These are phyloP conservation scores for Phytophthora pistaciae DNA, from an alignment of 352 stramenopile genomes.

Conservation along the genomic window DNA sequence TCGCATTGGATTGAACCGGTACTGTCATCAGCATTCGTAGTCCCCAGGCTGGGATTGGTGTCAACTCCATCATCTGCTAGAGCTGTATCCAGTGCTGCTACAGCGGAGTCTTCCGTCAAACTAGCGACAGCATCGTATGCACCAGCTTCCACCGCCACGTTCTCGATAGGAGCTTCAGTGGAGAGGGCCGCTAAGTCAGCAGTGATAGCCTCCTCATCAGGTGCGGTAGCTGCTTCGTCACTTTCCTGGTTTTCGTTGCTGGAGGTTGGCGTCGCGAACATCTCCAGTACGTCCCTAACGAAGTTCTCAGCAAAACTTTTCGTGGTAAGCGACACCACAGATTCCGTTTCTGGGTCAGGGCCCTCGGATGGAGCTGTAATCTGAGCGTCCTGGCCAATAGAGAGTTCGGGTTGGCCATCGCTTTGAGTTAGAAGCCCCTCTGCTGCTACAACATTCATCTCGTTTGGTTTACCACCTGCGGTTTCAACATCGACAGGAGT, in stretches of 20 bases:
- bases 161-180: background rate
- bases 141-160: background rate
- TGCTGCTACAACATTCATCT: background rate
- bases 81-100: background rate
- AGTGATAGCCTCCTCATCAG: background rate
- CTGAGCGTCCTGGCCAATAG: background rate
- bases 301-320: slow-evolving; percentile 23
- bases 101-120: background rate
- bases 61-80: background rate
- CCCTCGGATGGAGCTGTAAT: background rate
- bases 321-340: slow-evolving; percentile 1
- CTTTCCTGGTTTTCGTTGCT: slow-evolving; percentile 6
- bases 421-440: background rate
- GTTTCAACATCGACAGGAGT: background rate
- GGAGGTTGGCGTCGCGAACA: background rate
- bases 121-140: background rate
- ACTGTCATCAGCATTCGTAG: background rate
- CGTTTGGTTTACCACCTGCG: background rate
- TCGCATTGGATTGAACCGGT: background rate
- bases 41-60: background rate
- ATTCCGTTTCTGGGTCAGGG: background rate
- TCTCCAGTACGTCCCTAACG: slow-evolving; percentile 24
- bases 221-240: background rate
- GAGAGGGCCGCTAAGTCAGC: background rate
- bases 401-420: background rate